Evolutionary conservation across 345 rosid genomes (phyloP).

Genomic region (Linum trigynum): DNA sequence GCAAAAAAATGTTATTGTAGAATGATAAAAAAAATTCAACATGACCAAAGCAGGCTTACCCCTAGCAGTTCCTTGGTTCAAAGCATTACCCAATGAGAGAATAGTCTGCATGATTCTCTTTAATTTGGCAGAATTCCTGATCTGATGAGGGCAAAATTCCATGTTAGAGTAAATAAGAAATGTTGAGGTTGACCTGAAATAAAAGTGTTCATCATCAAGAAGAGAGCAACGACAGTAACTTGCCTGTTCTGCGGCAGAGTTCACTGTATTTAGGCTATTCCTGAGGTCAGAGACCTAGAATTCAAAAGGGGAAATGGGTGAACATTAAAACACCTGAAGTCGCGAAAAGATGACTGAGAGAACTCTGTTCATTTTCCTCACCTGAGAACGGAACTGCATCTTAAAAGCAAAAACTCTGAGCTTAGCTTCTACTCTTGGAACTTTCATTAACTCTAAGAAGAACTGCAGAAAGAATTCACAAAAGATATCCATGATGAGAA

Average conservation of each 20-base stretch:
- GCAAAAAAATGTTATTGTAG: not conserved
- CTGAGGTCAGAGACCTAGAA: constrained; percentile 70
- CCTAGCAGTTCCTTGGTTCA: constrained; percentile 94
- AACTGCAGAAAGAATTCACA: constrained; percentile 44
- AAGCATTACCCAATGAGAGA: constrained; percentile 85
- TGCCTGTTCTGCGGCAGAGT: constrained; percentile 81
- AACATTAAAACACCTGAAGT: not conserved
- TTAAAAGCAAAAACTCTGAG: constrained; percentile 89
- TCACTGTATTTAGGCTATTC: constrained; percentile 55
- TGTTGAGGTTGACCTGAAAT: constrained; percentile 3
- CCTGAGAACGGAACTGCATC: constrained; percentile 79
- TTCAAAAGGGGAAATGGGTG: constrained; percentile 7
- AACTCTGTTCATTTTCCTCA: constrained; percentile 20
- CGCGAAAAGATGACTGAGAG: not conserved
- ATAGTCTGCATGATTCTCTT: constrained; percentile 94
- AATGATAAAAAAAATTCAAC: too few relatives aligned
- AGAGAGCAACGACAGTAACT: constrained; percentile 14
- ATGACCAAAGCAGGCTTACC: constrained; percentile 39
- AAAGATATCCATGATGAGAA: constrained; percentile 6
- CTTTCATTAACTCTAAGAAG: constrained; percentile 83
- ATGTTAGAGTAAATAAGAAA: constrained; percentile 6
- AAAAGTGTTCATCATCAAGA: not conserved
- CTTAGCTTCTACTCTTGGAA: constrained; percentile 83
- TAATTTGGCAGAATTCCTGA: constrained; percentile 56
- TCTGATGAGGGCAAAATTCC: constrained; percentile 30